A percentile compares a stretch with the other conserved stretches of the same genome.
Evolutionary conservation across 805 yeast genomes (phyloP).

Genomic region (Cyberlindnera euphorbiiphila): DNA sequence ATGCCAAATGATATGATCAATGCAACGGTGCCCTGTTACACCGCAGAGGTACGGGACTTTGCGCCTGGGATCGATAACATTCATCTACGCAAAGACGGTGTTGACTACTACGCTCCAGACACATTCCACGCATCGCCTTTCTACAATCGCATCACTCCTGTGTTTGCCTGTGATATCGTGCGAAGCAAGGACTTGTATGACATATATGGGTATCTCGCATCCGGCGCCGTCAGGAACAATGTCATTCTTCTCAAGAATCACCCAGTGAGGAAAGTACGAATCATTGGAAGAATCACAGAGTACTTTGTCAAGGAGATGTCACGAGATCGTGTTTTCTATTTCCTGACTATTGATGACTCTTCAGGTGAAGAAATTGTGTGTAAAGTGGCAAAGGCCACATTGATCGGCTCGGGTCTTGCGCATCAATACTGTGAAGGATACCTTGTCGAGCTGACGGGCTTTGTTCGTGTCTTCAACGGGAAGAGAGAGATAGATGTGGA

Average conservation of each 20-base stretch:
- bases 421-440: constrained; percentile 24
- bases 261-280: constrained; percentile 35
- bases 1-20: too few relatives aligned
- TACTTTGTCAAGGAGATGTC: constrained; percentile 23
- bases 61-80: constrained; percentile 29
- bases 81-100: constrained; percentile 22
- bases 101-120: constrained; percentile 33
- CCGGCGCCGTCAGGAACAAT: constrained; percentile 12
- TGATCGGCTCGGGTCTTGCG: constrained; percentile 24
- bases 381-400: constrained; percentile 23
- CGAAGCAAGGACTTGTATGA: constrained; percentile 19
- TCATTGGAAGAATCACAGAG: constrained; percentile 36
- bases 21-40: constrained; percentile 6
- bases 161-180: constrained; percentile 31
- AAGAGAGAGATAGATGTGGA: constrained; percentile 32
- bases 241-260: constrained; percentile 38
- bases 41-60: constrained; percentile 14
- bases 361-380: constrained; percentile 28
- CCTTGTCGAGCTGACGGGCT: constrained; percentile 30
- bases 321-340: constrained; percentile 16
- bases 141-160: constrained; percentile 27
- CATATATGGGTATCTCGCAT: constrained; percentile 29
- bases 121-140: constrained; percentile 34
- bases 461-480: constrained; percentile 13
- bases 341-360: constrained; percentile 31